Conservation (phyloP, 352 stramenopile species). For the Globisporangium parvum region DNA sequence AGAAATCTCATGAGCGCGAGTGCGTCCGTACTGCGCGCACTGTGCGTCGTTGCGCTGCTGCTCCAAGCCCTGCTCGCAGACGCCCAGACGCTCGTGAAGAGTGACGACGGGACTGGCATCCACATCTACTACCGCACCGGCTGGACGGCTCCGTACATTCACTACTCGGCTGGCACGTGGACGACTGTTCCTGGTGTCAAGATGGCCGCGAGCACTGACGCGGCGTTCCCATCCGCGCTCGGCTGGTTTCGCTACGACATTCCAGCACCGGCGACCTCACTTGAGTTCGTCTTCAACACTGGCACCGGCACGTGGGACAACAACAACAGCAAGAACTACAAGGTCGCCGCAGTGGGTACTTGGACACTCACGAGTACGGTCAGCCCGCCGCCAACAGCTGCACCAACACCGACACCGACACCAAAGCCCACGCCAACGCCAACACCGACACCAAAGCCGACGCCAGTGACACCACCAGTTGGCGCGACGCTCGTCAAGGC, state of each 20-base stretch:
- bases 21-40: neutral
- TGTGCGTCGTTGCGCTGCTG: constrained; percentile 1
- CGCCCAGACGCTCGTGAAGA: constrained; percentile 31
- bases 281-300: constrained; percentile 50
- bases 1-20: neutral
- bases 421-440: constrained; percentile 38
- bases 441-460: constrained; percentile 2
- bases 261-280: constrained; percentile 18
- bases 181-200: constrained; percentile 9
- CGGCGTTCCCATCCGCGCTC: too few species aligned
- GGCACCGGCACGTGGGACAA: constrained; percentile 24
- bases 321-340: constrained; percentile 42
- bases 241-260: constrained; percentile 35
- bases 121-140: constrained; percentile 43
- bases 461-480: constrained; percentile 1
- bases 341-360: constrained; percentile 23
- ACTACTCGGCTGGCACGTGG: constrained; percentile 19
- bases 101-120: constrained; percentile 28
- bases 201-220: constrained; percentile 12
- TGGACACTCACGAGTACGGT: constrained; percentile 1
- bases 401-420: constrained; percentile 35
- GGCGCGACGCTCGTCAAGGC: constrained; percentile 17
- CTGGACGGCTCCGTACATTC: constrained; percentile 38
- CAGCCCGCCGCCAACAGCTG: constrained; percentile 22
- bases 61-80: neutral